Evolutionary conservation across 768 basidiomycete species (phyloP), one percentile per base, ranked within the genome.

Genomic region (Saitozyma sp.): DNA sequence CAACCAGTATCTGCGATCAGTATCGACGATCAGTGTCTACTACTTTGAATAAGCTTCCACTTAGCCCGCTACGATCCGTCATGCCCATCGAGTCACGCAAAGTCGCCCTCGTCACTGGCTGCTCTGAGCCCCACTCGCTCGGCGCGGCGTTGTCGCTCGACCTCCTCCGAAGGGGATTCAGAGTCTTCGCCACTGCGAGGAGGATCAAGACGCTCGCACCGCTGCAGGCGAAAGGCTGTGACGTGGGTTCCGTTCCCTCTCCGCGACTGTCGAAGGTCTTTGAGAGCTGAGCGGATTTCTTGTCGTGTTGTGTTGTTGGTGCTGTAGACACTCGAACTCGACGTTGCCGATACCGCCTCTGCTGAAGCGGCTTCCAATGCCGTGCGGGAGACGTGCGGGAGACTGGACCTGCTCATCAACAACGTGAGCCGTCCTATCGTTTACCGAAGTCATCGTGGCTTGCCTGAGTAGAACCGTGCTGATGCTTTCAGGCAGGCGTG

Each of bases 171-270:
- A 13, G 58, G 14, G 63, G 63, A 46, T 64, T 41, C 19, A 42
- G 58, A n/a, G 63, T 64, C 16, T 64, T 64, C 45, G 63, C 63
- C n/a, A 64, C 58, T 49, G 63, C 63, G 38, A n/a, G 63, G 9
- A 64, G 60, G 2, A 29, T 29, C 29, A 29, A 29, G 29, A 29
- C 29, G 29, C 29, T 29, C 29, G 29, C 29, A 5, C 29, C 29
- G 29, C 29, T 29, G 29, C 29, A 29, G 29, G 29, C 29, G 29
- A 29, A 29, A 29, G 29, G 29, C 14, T 55, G 60, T 55, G 53
- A 55, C 29, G 60, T 61, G 53, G 17, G 60, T 61, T 29, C n/a
- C 9, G 9, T 52, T 40, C 16, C 42, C 14, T 3, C n/a, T 51
- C 37, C 13, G 8, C 58, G 17, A 19, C 19, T 48, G 16, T 48